Percentiles rank a stretch among this genome's conserved stretches.
Conservation (phyloP, 768 basidiomycete species). For the Auricularia auricula-judae region DNA sequence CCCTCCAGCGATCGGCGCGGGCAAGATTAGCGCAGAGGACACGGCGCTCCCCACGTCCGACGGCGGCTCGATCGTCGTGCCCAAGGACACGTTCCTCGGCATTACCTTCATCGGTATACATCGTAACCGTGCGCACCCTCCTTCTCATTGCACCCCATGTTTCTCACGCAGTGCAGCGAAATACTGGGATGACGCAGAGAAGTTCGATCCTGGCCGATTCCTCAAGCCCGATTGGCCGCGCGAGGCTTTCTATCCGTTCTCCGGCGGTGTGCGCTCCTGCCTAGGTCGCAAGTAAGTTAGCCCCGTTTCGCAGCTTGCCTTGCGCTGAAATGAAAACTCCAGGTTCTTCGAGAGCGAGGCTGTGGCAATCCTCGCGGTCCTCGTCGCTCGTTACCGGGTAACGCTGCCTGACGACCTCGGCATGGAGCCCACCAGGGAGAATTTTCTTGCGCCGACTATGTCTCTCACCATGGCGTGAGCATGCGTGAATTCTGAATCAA, state of each 20-base stretch:
- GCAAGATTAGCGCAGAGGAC: neutral
- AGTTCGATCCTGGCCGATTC: neutral
- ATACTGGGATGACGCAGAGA: neutral
- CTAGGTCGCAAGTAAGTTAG: neutral
- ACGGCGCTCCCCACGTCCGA: neutral
- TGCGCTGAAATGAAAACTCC: too few species aligned
- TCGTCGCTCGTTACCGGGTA: neutral
- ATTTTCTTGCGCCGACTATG: neutral
- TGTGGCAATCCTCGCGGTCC: too few species aligned
- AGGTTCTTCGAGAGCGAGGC: too few species aligned
- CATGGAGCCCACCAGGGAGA: neutral
- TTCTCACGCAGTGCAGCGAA: neutral
- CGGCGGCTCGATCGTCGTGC: neutral
- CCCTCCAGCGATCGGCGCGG: neutral
- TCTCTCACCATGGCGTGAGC: neutral
- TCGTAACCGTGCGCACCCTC: neutral
- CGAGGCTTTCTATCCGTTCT: neutral
- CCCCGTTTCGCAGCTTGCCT: too few species aligned
- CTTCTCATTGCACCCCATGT: neutral
- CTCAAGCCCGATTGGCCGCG: neutral
- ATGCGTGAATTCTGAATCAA: too few species aligned
- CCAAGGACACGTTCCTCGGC: neutral
- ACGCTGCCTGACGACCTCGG: neutral
- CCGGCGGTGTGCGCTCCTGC: neutral
- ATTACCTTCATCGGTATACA: neutral